Evolutionary conservation across 352 stramenopile genomes (phyloP), one percentile per base, ranked within the genome.

Genomic region (Plasmopara viticola): DNA sequence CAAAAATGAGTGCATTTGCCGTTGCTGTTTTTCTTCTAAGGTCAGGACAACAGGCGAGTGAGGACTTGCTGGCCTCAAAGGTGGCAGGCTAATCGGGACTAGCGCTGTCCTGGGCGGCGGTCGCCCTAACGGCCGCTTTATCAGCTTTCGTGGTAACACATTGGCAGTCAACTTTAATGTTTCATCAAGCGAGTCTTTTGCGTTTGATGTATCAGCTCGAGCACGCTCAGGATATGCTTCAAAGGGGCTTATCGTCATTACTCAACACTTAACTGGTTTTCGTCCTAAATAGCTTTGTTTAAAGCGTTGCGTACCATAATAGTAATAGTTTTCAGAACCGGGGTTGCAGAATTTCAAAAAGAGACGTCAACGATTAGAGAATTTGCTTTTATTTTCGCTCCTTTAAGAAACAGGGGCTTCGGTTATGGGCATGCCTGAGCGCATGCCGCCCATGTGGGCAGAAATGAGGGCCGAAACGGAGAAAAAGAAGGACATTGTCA

Each of bases 1-100:
- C 52, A 97, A 53, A 61, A 96, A 96, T 29, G 84, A 95, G 15
- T 84, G 75, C 72, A 97, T 88, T 53, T 88, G 81, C 9, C 81
- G 75, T 44, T 84, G 70, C 51, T 85, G 74, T 13, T 71, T 73
- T 41, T 89, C 75, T 44, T 84, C 73, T 9, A 80, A 31, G 4
- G 78, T 76, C 48, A 84, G 61, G 2, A 38, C 9, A 41, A n/a
- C 12, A 31, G 40, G 18, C 34, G 33, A 14, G 29, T 5, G 25
- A 30, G 52, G 17, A 40, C 44, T 57, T 40, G 51, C 15, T 48
- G 61, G 44, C 8, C 53, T 40, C 40, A 74, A 71, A 12, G 65
- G 58, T 40, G 65, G 65, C 38, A 71, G 46, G 14, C 25, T 29
- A 40, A 20, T 58, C 12, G 48, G 40, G 10, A 33, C 15, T 5